These are phyloP conservation scores for Plenodomus biglobosus DNA, from an alignment of 2,329 filamentous ascomycete genomes.

Conservation along the genomic window DNA sequence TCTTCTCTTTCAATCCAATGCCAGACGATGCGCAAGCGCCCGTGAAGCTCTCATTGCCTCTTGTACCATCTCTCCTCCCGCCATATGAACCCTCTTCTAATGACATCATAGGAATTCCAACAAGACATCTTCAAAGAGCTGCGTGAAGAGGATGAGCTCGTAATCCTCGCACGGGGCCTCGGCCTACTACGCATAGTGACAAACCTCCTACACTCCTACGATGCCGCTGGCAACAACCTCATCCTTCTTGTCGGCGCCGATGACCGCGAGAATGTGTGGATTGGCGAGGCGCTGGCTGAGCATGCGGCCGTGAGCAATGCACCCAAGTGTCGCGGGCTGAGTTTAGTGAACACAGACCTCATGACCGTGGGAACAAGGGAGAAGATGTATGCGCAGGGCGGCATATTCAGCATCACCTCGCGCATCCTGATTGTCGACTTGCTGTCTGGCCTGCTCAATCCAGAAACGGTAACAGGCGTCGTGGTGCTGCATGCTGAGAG, in stretches of 20 bases:
- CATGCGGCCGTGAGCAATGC: slow-evolving; percentile 88
- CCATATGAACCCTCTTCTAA: slow-evolving; percentile 15
- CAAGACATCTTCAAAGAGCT: slow-evolving; percentile 78
- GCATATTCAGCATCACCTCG: slow-evolving; percentile 94
- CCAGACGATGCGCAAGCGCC: slow-evolving; percentile 52
- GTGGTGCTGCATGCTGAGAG: slow-evolving; percentile 86
- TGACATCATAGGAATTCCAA: slow-evolving; percentile 70
- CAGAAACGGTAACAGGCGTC: slow-evolving; percentile 83
- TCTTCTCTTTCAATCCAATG: slow-evolving; percentile 29
- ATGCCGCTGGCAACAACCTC: slow-evolving; percentile 91
- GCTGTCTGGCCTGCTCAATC: slow-evolving; percentile 77
- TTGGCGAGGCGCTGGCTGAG: slow-evolving; percentile 92
- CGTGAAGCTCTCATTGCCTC: slow-evolving; percentile 78
- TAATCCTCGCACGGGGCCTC: slow-evolving; percentile 87
- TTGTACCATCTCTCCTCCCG: slow-evolving; percentile 52
- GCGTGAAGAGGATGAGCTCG: slow-evolving; percentile 86
- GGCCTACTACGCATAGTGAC: slow-evolving; percentile 89
- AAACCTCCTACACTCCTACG: slow-evolving; percentile 96
- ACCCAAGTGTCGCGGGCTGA: slow-evolving; percentile 79
- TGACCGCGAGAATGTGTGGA: slow-evolving; percentile 93
- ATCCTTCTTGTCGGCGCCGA: slow-evolving; percentile 87
- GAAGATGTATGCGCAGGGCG: slow-evolving; percentile 86
- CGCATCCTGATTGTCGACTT: slow-evolving; percentile 93
- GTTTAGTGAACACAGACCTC: slow-evolving; percentile 90
- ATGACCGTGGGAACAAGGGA: slow-evolving; percentile 84